Evolutionary conservation across 345 rosid species (phyloP), one percentile per base, ranked within the genome.

Genomic region (Corchorus capsularis): DNA sequence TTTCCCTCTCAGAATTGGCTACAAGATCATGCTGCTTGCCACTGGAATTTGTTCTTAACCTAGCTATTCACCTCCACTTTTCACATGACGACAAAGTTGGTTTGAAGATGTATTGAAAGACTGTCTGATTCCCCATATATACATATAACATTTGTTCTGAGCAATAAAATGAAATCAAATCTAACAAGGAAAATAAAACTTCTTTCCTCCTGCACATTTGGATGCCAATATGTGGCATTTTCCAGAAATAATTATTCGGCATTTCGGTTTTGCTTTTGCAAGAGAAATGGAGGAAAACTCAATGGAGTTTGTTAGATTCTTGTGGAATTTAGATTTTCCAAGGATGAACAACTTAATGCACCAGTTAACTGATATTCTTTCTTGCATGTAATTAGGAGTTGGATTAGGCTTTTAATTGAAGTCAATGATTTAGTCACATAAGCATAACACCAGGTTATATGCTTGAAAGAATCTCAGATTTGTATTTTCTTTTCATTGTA

Each of bases 201-300:
- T 16, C 15, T 41, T 35, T 63, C 27, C 14, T 39, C 69, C 3
- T 64, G 41, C 43, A 5, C 43, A 32, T 61, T 14, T 62, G 41
- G 65, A 32, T 61, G 66, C 66, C 66, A 35, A 27, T 32, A 14
- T 61, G 64, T 32, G 12, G 64, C 64, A 61, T 61, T 61, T 61
- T 4, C 66, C 34, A 62, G 19, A 39, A 61, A 16, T 61, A 2
- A 13, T 32, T 61, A 13, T 60, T 27, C 39, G 63, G 41, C 16
- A 27, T 27, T 27, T 27, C 27, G 27, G 27, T 1, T 32, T 61
- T 61, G 43, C 43, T 61, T 32, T 61, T 32, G n/a, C 39, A 27
- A 32, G 64, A 32, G 17, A 60, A 2, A 32, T 12, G 17, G 27
- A 32, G 39, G 10, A 12, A 34, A 34, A 32, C 41, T 61, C 39